A percentile compares a stretch with the other conserved stretches of the same genome.
These are phyloP conservation scores for Willaertia magna DNA, from an alignment of 208 protist species.

Conservation along the genomic window DNA sequence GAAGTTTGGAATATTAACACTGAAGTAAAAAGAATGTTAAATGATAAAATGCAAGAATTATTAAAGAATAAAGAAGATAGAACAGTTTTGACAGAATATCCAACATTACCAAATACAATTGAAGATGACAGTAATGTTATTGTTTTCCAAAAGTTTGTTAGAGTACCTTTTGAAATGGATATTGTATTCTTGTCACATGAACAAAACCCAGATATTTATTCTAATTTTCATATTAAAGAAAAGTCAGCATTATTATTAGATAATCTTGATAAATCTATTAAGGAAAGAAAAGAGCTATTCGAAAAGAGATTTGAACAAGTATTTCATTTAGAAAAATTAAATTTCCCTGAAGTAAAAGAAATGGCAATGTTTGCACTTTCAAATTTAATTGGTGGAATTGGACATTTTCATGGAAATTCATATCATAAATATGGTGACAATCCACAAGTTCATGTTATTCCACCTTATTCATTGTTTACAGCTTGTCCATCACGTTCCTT, in stretches of 20 bases:
- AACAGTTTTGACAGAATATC: background rate
- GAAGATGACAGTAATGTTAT: background rate
- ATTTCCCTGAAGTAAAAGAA: background rate
- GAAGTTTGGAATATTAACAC: background rate
- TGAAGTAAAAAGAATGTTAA: background rate
- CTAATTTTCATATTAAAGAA: background rate
- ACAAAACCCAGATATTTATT: background rate
- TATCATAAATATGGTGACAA: background rate
- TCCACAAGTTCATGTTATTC: slow-evolving; percentile 1
- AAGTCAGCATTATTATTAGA: background rate
- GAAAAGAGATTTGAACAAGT: background rate
- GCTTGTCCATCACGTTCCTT: slow-evolving; percentile 47
- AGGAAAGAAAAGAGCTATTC: background rate
- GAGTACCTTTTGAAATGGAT: background rate
- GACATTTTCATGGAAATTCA: slow-evolving; percentile 35
- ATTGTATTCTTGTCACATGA: background rate
- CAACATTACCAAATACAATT: background rate
- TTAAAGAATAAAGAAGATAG: background rate
- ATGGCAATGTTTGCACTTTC: slow-evolving; percentile 26
- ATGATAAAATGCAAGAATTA: background rate
- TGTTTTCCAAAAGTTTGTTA: background rate
- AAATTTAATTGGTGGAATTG: slow-evolving; percentile 45
- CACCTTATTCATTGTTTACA: slow-evolving; percentile 27
- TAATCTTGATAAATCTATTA: background rate
- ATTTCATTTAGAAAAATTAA: background rate